phyloP scores from a whole-genome alignment of 2,329 filamentous ascomycete species.

The Colletotrichum sp. region DNA sequence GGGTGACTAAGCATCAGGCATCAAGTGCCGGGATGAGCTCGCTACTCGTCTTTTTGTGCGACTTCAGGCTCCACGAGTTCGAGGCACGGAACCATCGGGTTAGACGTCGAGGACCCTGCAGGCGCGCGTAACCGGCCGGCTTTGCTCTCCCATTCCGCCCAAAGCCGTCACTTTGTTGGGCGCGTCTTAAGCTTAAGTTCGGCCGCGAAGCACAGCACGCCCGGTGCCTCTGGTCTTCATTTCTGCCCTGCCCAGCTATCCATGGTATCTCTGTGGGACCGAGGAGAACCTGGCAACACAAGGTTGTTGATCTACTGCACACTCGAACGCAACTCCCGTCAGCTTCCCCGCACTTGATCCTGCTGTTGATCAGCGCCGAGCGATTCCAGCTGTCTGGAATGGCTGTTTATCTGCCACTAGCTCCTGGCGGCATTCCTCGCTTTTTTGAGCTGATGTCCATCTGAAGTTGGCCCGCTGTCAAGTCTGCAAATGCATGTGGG shows the following conservation, averaged over 20 bases:
- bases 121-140: background rate
- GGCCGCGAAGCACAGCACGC: background rate
- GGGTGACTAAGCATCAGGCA: conserved; percentile 1
- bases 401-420: background rate
- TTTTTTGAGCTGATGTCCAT: background rate
- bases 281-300: background rate
- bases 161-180: background rate
- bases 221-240: background rate
- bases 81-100: background rate
- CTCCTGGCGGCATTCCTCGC: background rate
- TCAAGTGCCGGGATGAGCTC: background rate
- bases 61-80: background rate
- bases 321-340: background rate
- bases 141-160: background rate
- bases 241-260: background rate
- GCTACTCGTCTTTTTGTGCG: background rate
- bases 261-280: background rate
- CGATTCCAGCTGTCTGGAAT: background rate
- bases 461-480: background rate
- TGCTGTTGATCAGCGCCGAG: background rate
- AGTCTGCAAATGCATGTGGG: background rate
- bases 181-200: background rate
- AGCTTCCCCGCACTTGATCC: background rate
- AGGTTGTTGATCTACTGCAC: background rate
- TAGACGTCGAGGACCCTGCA: background rate